These are phyloP conservation scores for Parathielavia appendiculata DNA, from an alignment of 495 filamentous ascomycete genomes.

Conservation along the genomic window DNA sequence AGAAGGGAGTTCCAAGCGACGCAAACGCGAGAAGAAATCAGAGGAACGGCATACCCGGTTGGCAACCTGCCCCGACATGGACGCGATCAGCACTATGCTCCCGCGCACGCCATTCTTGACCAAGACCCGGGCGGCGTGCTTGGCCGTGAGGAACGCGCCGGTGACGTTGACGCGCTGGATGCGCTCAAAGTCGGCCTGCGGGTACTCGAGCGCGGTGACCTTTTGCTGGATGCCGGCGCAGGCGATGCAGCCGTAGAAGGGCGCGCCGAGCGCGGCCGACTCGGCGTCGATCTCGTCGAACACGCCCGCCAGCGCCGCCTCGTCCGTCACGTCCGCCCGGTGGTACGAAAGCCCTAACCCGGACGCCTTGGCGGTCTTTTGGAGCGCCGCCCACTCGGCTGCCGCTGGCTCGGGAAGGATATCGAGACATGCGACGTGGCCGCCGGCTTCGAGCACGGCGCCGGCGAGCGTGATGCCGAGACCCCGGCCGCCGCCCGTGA, in stretches of 20 bases:
- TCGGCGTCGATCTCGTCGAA: conserved; percentile 5
- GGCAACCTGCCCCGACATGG: conserved; percentile 5
- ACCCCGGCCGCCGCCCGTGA: conserved; percentile 1
- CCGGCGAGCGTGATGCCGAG: conserved; percentile 3
- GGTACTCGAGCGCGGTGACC: neutral
- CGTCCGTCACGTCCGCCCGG: conserved; percentile 5
- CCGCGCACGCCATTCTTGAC: neutral
- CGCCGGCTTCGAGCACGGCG: conserved; percentile 4
- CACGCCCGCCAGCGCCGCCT: neutral
- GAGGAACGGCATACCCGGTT: neutral
- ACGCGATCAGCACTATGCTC: conserved; percentile 1
- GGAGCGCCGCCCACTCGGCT: neutral
- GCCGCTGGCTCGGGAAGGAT: conserved; percentile 1
- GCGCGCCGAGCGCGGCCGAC: neutral
- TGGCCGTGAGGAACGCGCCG: conserved; percentile 2
- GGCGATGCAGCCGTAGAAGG: neutral
- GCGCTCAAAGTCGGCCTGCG: conserved; percentile 4
- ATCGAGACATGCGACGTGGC: conserved; percentile 4
- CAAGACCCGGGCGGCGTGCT: conserved; percentile 1
- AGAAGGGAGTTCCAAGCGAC: neutral
- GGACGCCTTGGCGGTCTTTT: neutral
- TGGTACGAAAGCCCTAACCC: neutral
- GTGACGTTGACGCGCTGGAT: conserved; percentile 5
- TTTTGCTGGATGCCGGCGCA: conserved; percentile 6
- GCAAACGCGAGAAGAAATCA: neutral